phyloP scores from a whole-genome alignment of 2,329 filamentous ascomycete genomes.

The Cryphonectria naterciae region DNA sequence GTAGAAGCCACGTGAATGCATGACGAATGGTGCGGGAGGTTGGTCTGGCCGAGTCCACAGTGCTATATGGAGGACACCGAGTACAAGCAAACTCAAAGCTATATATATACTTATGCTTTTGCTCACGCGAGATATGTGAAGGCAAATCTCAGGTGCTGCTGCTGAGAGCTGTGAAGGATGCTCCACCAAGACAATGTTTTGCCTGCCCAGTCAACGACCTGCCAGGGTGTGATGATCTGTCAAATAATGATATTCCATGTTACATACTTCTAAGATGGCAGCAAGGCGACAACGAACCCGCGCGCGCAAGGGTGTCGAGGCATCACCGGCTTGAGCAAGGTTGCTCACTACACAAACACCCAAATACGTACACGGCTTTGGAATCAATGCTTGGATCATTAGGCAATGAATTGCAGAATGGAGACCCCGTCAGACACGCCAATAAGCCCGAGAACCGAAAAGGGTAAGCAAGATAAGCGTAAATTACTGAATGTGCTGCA shows the following conservation, averaged over 20 bases:
- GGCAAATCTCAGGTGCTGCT: not conserved
- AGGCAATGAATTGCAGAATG: not conserved
- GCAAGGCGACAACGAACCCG: not conserved
- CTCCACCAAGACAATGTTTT: not conserved
- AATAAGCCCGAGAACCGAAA: not conserved
- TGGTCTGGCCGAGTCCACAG: not conserved
- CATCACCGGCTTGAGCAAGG: not conserved
- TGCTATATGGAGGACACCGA: not conserved
- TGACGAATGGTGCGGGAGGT: not conserved
- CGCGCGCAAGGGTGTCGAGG: not conserved
- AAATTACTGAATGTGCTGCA: not conserved
- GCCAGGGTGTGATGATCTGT: not conserved
- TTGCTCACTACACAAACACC: not conserved
- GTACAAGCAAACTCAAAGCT: not conserved
- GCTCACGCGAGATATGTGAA: not conserved
- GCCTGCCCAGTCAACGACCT: not conserved
- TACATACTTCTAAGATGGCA: not conserved
- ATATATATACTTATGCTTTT: not conserved
- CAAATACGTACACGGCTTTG: not conserved
- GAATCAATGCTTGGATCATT: not conserved
- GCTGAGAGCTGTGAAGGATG: not conserved
- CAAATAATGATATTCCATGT: no score
- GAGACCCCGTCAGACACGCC: not conserved
- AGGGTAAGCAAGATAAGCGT: not conserved
- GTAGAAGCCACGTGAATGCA: slow-evolving; percentile 16